phyloP scores from a whole-genome alignment of 208 protist species.

The Naegleria lovaniensis region DNA sequence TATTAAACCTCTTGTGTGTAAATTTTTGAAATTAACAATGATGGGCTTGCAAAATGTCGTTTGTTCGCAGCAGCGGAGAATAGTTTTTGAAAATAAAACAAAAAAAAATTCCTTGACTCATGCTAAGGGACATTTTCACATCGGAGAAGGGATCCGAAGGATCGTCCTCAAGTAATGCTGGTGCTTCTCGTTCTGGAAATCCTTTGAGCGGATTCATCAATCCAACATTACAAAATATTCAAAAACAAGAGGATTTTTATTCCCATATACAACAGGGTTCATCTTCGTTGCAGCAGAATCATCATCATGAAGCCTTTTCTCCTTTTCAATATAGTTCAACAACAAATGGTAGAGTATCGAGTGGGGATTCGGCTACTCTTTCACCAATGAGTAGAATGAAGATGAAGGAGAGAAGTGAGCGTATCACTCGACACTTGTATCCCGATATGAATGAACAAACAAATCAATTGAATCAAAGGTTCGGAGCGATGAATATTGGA shows the following conservation, averaged over 20 bases:
- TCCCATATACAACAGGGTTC: too few relatives aligned
- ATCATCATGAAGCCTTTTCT: not conserved
- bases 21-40: too few relatives aligned
- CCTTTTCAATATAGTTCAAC: not conserved
- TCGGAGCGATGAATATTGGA: not conserved
- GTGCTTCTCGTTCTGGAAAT: not conserved
- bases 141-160: not conserved
- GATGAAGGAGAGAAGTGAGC: slow-evolving; percentile 15
- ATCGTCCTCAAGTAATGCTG: too few relatives aligned
- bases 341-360: too few relatives aligned
- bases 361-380: not conserved
- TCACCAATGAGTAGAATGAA: not conserved
- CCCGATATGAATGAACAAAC: slow-evolving; percentile 3
- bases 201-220: not conserved
- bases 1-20: too few relatives aligned
- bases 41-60: too few relatives aligned
- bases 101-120: not conserved
- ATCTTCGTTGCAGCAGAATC: too few relatives aligned
- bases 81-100: too few relatives aligned
- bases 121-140: not conserved
- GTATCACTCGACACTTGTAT: not conserved
- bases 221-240: not conserved
- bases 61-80: too few relatives aligned
- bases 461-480: not conserved
- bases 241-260: not conserved